These are phyloP conservation scores for Chloris gayana DNA, from an alignment of 176 grass and related monocot genomes.

Conservation along the genomic window DNA sequence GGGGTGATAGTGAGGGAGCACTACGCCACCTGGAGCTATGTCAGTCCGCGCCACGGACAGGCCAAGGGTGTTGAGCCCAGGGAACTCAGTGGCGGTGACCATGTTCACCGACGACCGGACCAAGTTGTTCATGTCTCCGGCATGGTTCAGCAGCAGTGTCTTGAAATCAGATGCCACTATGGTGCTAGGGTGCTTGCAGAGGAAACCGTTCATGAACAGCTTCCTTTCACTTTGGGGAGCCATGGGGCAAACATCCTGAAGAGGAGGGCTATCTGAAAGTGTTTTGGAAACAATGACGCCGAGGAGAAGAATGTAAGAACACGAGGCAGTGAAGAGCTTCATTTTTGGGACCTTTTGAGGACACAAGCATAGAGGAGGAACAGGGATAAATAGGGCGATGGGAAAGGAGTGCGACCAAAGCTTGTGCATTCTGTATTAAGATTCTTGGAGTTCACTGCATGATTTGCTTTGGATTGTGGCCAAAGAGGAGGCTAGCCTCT, in stretches of 20 bases:
- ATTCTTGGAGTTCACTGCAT: conserved; percentile 59
- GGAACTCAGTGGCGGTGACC: conserved; percentile 53
- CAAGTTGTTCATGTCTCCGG: conserved; percentile 38
- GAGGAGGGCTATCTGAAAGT: conserved; percentile 40
- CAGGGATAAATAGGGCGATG: conserved; percentile 33
- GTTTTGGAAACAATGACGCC: conserved; percentile 2
- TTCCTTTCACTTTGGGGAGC: conserved; percentile 40
- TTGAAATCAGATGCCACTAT: conserved; percentile 61
- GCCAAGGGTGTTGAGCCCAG: conserved; percentile 65
- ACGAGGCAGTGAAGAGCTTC: conserved; percentile 15
- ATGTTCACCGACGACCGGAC: conserved; percentile 46
- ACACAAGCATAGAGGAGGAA: not conserved
- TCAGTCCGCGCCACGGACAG: conserved; percentile 46
- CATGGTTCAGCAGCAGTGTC: conserved; percentile 50
- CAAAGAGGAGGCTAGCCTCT: conserved; percentile 17
- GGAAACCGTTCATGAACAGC: conserved; percentile 58
- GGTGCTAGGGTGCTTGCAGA: conserved; percentile 54
- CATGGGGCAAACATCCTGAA: conserved; percentile 62
- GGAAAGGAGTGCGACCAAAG: conserved; percentile 30
- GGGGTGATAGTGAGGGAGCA: conserved; percentile 62
- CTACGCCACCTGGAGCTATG: conserved; percentile 29
- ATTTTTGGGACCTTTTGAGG: conserved; percentile 34
- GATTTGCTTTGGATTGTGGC: conserved; percentile 53
- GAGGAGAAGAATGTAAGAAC: conserved; percentile 27
- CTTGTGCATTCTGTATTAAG: not conserved